Conservation (phyloP, 2,329 filamentous ascomycete genomes). For the Rhexocercosporidium sp. region DNA sequence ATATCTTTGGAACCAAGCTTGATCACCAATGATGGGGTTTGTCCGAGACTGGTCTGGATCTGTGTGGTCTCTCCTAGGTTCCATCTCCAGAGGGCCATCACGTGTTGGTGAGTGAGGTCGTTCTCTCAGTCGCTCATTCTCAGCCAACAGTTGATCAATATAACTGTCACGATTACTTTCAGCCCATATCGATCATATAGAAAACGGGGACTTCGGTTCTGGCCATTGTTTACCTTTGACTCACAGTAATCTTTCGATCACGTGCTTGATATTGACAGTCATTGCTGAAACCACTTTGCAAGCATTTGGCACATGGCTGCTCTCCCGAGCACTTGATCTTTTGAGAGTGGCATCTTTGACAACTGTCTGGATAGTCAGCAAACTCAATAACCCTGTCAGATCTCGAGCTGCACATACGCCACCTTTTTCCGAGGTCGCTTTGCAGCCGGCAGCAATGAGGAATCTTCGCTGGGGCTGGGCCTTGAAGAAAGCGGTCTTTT, state of each 20-base stretch:
- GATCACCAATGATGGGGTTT: constrained; percentile 45
- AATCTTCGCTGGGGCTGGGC: background rate
- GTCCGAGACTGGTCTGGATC: constrained; percentile 11
- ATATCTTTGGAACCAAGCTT: constrained; percentile 45
- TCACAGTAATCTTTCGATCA: constrained; percentile 3
- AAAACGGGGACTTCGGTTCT: too few species aligned
- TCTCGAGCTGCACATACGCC: background rate
- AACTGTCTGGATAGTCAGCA: background rate
- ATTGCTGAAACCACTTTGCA: background rate
- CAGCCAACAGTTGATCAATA: background rate
- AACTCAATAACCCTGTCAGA: background rate
- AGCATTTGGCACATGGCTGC: constrained; percentile 8
- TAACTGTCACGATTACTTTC: background rate
- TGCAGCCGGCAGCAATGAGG: background rate
- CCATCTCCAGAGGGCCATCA: background rate
- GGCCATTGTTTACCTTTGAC: background rate
- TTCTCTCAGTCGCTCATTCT: background rate
- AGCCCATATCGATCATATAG: background rate
- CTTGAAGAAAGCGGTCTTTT: background rate
- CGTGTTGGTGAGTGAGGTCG: background rate
- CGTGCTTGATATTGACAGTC: constrained; percentile 13
- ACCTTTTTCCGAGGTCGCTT: constrained; percentile 2
- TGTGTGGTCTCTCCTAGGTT: background rate
- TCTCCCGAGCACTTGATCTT: constrained; percentile 18
- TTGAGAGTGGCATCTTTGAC: constrained; percentile 9